phyloP scores from a whole-genome alignment of 2,329 filamentous ascomycete genomes.

The Sclerotinia sclerotiorum region DNA sequence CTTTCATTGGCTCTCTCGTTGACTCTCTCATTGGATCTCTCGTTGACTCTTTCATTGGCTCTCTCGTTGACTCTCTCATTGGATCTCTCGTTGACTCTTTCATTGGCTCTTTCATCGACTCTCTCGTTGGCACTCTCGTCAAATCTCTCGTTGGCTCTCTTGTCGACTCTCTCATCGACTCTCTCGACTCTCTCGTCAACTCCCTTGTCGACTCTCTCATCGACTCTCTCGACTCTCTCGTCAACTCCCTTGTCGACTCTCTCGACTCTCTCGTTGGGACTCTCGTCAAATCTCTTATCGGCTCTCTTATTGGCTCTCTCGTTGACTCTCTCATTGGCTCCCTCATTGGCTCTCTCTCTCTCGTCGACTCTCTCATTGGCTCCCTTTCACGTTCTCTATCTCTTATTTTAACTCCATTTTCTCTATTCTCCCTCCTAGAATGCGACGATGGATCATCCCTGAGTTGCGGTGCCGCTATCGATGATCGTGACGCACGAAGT shows the following conservation, averaged over 20 bases:
- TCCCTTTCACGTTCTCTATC: conserved; percentile 29
- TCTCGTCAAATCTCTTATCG: no score
- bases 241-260: no score
- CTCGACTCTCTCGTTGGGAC: no score
- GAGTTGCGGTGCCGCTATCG: conserved; percentile 33
- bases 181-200: conserved; percentile 22
- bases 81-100: no score
- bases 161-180: conserved; percentile 24
- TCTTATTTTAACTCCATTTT: conserved; percentile 28
- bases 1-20: no score
- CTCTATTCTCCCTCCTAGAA: conserved; percentile 26
- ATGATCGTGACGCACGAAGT: conserved; percentile 37
- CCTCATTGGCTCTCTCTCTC: conserved; percentile 25
- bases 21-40: no score
- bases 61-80: no score
- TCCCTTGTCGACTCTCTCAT: no score
- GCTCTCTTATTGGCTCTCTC: conserved; percentile 24
- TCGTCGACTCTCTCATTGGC: conserved; percentile 25
- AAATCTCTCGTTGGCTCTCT: conserved; percentile 24
- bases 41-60: no score
- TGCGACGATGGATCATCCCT: conserved; percentile 29
- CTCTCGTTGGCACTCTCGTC: conserved; percentile 26
- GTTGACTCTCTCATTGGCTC: conserved; percentile 25
- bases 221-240: no score
- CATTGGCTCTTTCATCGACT: conserved; percentile 18